These are phyloP conservation scores for Gleditsia sinensis DNA, from an alignment of 306 rosid species.

Conservation along the genomic window DNA sequence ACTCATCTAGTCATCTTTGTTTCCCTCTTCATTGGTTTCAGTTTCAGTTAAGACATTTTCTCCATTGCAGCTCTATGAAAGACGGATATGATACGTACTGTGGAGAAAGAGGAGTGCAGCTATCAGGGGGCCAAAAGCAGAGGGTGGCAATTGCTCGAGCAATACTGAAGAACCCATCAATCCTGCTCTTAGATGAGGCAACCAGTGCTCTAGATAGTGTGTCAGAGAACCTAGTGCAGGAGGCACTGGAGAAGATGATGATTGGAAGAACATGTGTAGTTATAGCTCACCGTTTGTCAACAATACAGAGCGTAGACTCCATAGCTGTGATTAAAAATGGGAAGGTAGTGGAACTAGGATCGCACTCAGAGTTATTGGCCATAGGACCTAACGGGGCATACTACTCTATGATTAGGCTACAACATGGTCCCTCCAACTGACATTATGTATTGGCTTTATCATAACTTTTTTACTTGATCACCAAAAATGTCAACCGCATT, in stretches of 20 bases:
- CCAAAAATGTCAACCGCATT: too few species aligned
- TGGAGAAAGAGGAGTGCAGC: constrained; percentile 84
- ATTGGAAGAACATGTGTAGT: constrained; percentile 72
- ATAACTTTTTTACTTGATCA: too few species aligned
- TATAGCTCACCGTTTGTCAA: constrained; percentile 79
- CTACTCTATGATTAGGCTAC: constrained; percentile 62
- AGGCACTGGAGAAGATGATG: constrained; percentile 79
- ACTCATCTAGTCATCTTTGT: not conserved
- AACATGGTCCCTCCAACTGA: constrained; percentile 42
- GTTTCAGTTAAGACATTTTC: not conserved
- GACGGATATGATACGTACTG: constrained; percentile 71
- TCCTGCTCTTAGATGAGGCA: constrained; percentile 80
- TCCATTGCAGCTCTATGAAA: constrained; percentile 59
- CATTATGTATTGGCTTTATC: too few species aligned
- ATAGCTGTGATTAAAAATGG: constrained; percentile 69
- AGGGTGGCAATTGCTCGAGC: constrained; percentile 89
- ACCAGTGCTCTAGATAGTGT: constrained; percentile 79
- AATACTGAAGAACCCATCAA: constrained; percentile 64
- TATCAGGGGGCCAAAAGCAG: constrained; percentile 87
- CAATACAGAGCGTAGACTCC: constrained; percentile 61
- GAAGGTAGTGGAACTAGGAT: constrained; percentile 65
- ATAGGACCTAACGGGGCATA: constrained; percentile 53
- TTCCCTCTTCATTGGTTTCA: not conserved
- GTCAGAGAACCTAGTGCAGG: constrained; percentile 76
- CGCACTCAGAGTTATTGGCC: constrained; percentile 53